These are phyloP conservation scores for Eucalyptus marginata DNA, from an alignment of 345 rosid species.

Conservation along the genomic window DNA sequence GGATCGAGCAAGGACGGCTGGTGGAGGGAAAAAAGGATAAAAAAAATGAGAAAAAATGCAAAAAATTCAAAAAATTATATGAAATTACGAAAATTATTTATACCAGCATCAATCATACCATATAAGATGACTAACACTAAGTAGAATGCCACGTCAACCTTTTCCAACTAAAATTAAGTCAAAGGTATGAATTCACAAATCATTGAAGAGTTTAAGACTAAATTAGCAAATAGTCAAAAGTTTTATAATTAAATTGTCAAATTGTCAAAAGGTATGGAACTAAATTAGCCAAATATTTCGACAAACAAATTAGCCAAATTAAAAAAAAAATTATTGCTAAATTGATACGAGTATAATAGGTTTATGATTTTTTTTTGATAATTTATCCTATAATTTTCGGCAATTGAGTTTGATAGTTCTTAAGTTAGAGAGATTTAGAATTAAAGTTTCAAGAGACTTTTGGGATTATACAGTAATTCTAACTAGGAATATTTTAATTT, in stretches of 20 bases:
- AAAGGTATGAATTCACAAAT: background rate
- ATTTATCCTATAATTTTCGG: background rate
- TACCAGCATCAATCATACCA: rapidly evolving
- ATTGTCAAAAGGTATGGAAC: no score
- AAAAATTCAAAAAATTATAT: no score
- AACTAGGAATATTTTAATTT: background rate
- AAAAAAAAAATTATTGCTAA: no score
- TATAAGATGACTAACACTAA: no score
- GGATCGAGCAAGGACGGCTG: rapidly evolving
- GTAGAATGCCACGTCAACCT: rapidly evolving
- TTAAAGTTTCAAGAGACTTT: background rate
- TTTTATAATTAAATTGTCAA: background rate
- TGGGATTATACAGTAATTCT: background rate
- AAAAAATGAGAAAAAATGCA: no score
- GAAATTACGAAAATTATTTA: background rate
- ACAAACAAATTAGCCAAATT: no score
- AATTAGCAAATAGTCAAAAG: background rate
- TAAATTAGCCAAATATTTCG: background rate
- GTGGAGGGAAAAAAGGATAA: no score
- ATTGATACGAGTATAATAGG: background rate
- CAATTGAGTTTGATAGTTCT: background rate
- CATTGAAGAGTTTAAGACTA: background rate
- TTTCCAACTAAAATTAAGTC: no score
- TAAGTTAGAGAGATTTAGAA: background rate
- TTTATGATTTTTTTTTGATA: background rate